Evolutionary conservation across 768 basidiomycete species (phyloP), one percentile per base, ranked within the genome.

Genomic region (Mycena galericulata): DNA sequence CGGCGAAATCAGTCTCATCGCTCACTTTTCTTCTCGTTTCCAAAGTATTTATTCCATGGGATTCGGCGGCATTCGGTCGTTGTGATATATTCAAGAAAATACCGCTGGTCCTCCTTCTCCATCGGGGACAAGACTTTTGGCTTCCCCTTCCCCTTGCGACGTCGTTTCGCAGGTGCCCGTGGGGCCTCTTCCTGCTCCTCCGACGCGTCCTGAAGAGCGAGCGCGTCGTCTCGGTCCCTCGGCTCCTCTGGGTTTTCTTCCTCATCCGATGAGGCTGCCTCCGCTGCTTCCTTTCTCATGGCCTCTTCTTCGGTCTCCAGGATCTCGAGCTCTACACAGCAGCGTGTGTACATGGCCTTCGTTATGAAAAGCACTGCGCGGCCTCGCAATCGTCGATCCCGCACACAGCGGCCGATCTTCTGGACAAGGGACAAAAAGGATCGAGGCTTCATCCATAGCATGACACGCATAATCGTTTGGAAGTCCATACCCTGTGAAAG

Each of bases 401-500:
- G 58, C 1, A 57, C 65, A 57, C 69, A 70, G 4, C 70, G 62
- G 0, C 70, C 70, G 7, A 68, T 55, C 27, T 72, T 68, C 27
- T 72, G 67, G 17, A 72, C 30, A 2, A 65, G 38, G 18, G 63
- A 69, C 1, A 65, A 54, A 47, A 72, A 72, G 8, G 71, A 51
- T 1, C 59, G 43, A 2, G 71, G 67, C 30, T 38, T 54, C 54
- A 59, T 65, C 71, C 71, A 72, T 15, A 72, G n/a, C 1, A 62
- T 20, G 0, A 72, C 68, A 0, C 68, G 62, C 61, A 50, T 18
- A 15, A 72, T 65, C 1, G 30, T 45, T 27, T 32, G 34, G 38
- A 72, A 72, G 29, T 72, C 71, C 64, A 67, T 67, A 6, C 68
- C 65, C 68, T 73, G 59, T 10, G 4, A 1, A 3, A 38, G 22